phyloP scores from a whole-genome alignment of 2,329 filamentous ascomycete genomes.

The Fusarium zealandicum region DNA sequence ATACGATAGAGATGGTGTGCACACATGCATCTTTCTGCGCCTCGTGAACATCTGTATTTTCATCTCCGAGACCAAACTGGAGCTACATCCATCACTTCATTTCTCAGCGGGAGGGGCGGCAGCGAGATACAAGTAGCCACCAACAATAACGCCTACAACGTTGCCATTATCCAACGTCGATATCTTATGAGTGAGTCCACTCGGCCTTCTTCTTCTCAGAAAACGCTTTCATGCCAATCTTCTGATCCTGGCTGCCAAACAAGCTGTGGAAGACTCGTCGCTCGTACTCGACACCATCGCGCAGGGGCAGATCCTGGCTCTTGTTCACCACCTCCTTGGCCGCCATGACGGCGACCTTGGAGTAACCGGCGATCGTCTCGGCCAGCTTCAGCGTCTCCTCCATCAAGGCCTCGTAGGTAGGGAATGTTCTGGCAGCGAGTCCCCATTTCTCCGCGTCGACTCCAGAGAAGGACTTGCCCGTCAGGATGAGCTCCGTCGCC shows the following conservation, averaged over 20 bases:
- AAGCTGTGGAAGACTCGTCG: constrained; percentile 89
- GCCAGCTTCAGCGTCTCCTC: constrained; percentile 83
- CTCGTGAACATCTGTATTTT: constrained; percentile 2
- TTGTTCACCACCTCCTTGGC: constrained; percentile 99
- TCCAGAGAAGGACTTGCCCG: constrained; percentile 83
- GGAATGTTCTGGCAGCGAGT: constrained; percentile 82
- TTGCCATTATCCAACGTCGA: constrained; percentile 4
- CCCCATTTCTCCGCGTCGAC: constrained; percentile 90
- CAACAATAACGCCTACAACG: constrained; percentile 4
- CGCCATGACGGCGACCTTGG: constrained; percentile 84
- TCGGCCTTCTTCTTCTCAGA: constrained; percentile 92
- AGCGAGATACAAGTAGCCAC: constrained; percentile 4
- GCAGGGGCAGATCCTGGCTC: constrained; percentile 87
- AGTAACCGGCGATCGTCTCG: constrained; percentile 87
- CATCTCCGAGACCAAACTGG: neutral
- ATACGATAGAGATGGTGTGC: constrained; percentile 3
- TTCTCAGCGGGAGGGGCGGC: neutral
- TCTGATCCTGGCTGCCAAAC: constrained; percentile 96
- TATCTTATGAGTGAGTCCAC: constrained; percentile 78
- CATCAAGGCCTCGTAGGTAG: constrained; percentile 81
- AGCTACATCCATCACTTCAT: neutral
- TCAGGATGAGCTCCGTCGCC: constrained; percentile 92
- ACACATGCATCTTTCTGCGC: neutral
- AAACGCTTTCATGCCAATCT: constrained; percentile 96
- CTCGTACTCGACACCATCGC: constrained; percentile 95